Conservation (phyloP, 2,329 filamentous ascomycete species). For the Claviceps quebecensis region DNA sequence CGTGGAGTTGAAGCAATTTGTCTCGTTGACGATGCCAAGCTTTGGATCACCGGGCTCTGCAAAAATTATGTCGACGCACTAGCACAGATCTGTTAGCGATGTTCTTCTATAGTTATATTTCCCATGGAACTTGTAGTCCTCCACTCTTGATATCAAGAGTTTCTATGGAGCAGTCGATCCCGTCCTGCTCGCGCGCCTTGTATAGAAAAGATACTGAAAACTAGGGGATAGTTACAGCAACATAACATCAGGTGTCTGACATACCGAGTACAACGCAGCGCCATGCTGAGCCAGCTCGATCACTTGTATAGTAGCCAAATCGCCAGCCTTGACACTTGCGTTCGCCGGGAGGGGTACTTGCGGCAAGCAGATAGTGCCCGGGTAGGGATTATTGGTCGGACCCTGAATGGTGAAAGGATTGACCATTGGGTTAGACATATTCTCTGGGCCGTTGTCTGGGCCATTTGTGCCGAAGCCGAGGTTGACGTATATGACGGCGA, state of each 20-base stretch:
- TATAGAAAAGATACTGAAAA: too few species aligned
- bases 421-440: slow-evolving; percentile 79
- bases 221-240: not conserved
- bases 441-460: slow-evolving; percentile 51
- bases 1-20: slow-evolving; percentile 82
- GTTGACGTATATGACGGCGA: slow-evolving; percentile 80
- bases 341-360: slow-evolving; percentile 73
- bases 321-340: slow-evolving; percentile 58
- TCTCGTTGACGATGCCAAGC: slow-evolving; percentile 57
- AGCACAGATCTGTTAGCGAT: not conserved
- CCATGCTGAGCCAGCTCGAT: slow-evolving; percentile 76
- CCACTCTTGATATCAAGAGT: too few species aligned
- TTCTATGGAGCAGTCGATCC: too few species aligned
- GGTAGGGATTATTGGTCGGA: slow-evolving; percentile 70
- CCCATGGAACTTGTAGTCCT: too few species aligned
- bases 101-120: not conserved
- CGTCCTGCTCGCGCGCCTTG: not conserved
- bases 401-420: slow-evolving; percentile 71
- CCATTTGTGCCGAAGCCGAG: slow-evolving; percentile 65
- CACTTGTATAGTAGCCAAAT: slow-evolving; percentile 80
- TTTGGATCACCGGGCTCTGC: slow-evolving; percentile 56
- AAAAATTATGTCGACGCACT: slow-evolving; percentile 95
- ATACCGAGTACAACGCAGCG: slow-evolving; percentile 66
- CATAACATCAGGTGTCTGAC: slow-evolving; percentile 16
- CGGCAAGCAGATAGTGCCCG: slow-evolving; percentile 76